Evolutionary conservation across 805 yeast species (phyloP), one percentile per base, ranked within the genome.

Genomic region (Candida endomychidarum): DNA sequence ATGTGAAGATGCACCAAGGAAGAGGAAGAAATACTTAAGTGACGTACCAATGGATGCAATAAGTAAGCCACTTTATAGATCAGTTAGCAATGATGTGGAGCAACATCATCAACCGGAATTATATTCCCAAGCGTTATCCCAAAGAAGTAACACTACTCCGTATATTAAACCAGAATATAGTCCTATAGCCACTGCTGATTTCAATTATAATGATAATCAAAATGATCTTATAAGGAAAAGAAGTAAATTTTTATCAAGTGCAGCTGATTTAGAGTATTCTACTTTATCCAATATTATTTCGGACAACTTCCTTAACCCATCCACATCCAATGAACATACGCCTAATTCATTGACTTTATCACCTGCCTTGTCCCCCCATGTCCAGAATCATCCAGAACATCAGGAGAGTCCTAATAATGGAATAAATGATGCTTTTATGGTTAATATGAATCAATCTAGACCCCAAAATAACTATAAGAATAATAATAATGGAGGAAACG

Each of bases 1-100:
- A 0, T 91, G 98, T 63, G 78, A 77, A 22, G 97, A 93, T 64
- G 96, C 96, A 4, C 93, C 93, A 2, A 67, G 98, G 34, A 89
- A 88, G 61, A 72, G 78, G 47, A 85, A 86, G 63, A 91, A 91
- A 59, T 90, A 90, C 49, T 60, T 90, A 39, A 69, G 77, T 21
- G 93, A 83, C 43, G 78, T 76, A 3, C 77, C 79, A 8, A 15
- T 31, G 28, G 34, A 34, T 31, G 46, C 40, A 9, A 31, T 41
- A 24, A 41, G 41, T 27, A 24, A 16, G 8, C 43, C 45, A 19
- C 41, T 31, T 22, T 31, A 30, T 23, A 24, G 36, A 27, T 20
- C 38, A 5, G 19, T 25, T 5, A 34, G 36, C 15, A 24, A 34
- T 15, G 39, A 34, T 16, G 18, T 11, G 3, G 19, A 33, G 11